Conservation (phyloP, 176 grass and related monocot species). For the Saccharum officinarum region DNA sequence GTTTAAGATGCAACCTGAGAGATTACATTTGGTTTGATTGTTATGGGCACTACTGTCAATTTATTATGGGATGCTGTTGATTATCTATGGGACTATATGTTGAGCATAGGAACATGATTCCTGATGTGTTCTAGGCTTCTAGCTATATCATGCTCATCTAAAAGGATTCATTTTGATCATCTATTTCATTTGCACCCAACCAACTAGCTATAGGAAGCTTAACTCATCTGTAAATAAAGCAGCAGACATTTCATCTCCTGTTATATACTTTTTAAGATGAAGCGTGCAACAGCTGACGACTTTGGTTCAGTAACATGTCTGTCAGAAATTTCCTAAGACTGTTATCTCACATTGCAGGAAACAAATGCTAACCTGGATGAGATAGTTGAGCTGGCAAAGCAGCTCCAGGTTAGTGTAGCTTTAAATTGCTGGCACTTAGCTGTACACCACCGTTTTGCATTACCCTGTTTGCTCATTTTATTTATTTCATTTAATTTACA, state of each 20-base stretch:
- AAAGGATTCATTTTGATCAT: conserved; percentile 9
- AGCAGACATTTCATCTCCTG: not conserved
- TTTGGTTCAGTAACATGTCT: conserved; percentile 1
- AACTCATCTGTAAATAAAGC: not conserved
- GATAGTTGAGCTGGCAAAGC: conserved; percentile 78
- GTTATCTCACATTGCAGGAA: conserved; percentile 63
- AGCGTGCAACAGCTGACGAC: not conserved
- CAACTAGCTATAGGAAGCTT: not conserved
- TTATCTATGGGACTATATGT: not conserved
- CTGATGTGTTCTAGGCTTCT: not conserved
- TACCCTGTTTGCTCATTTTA: conserved; percentile 1
- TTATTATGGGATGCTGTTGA: not conserved
- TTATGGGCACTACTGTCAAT: not conserved
- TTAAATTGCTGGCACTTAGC: conserved; percentile 8
- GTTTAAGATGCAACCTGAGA: not conserved
- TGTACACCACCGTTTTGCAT: not conserved
- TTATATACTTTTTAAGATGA: not conserved
- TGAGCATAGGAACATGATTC: not conserved
- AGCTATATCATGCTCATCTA: not conserved
- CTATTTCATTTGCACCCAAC: not conserved
- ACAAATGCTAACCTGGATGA: conserved; percentile 94
- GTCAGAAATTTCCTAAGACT: not conserved
- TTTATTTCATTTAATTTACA: not conserved
- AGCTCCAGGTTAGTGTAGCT: conserved; percentile 71
- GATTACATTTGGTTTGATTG: not conserved